phyloP scores from a whole-genome alignment of 768 basidiomycete species.

The Leccinum subgranulosum region DNA sequence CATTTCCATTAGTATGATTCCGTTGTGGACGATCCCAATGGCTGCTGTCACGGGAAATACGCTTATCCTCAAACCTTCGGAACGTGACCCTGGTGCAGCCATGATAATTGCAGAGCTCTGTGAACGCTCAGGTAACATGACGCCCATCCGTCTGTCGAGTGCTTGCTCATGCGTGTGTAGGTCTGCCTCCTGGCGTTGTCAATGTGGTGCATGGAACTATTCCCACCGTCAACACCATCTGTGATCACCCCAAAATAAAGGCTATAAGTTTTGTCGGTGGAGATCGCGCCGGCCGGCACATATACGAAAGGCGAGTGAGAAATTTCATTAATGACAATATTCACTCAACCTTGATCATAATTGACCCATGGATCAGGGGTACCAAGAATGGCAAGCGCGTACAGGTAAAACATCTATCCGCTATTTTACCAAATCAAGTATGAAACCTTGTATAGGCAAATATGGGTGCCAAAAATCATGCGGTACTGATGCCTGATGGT shows the following conservation, averaged over 20 bases:
- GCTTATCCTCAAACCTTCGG: constrained; percentile 91
- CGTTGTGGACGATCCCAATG: constrained; percentile 93
- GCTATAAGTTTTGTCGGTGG: constrained; percentile 98
- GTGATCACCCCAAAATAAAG: constrained; percentile 86
- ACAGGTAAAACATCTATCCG: constrained; percentile 42
- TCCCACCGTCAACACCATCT: constrained; percentile 90
- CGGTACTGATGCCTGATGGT: constrained; percentile 93
- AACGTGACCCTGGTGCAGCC: constrained; percentile 94
- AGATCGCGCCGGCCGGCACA: constrained; percentile 89
- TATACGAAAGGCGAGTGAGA: constrained; percentile 69
- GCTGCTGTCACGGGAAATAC: constrained; percentile 91
- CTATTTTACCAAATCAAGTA: neutral
- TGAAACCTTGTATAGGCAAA: constrained; percentile 46
- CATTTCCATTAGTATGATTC: constrained; percentile 72
- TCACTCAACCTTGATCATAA: neutral
- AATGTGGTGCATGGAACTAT: constrained; percentile 91
- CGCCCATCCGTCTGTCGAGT: neutral
- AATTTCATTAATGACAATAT: neutral
- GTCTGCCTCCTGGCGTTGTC: constrained; percentile 82
- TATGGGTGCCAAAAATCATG: constrained; percentile 97
- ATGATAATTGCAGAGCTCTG: constrained; percentile 98
- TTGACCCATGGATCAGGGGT: constrained; percentile 47
- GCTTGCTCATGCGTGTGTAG: constrained; percentile 30
- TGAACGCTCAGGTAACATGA: constrained; percentile 63
- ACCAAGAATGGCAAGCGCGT: constrained; percentile 87